Base-by-base conservation (phyloP, 2,329 filamentous ascomycete genomes). In the Nakataea oryzae region DNA sequence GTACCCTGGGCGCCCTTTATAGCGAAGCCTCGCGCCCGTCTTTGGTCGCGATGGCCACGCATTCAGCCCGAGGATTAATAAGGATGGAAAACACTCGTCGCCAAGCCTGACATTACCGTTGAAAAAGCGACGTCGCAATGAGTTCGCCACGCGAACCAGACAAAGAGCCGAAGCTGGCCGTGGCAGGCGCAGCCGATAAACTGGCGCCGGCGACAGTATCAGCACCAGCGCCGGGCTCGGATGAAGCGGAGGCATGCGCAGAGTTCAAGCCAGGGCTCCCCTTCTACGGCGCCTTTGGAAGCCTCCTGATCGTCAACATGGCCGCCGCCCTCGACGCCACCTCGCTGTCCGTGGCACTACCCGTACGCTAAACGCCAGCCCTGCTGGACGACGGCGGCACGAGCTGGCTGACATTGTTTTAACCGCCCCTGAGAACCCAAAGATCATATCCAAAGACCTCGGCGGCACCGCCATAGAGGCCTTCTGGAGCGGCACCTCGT, bases 401-500 rank as follows among this genome's bases (percentile, higher is more conserved):
- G n/a, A n/a, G n/a, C n/a, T n/a, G n/a, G 21, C 41, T 47, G 41
- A 47, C 41, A 47, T 47, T 21, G 11, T 47, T 21, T 9, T 21
- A 11, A 9, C 21, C 41, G 21, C 41, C 41, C 41, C 41, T 47
- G 41, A 47, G 11, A 9, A n/a, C n/a, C n/a, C n/a, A n/a, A 47
- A 56, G 54, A 28, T 56, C 54, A 27, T 56, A 26, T 56, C 54
- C 24, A 26, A 21, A 5, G 54, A 56, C 14, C 57, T 59, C 57
- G 57, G 29, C 57, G 57, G 57, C 32, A 41, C 57, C 21, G 57
- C 57, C 57, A 59, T 59, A 29, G 29, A 59, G 57, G 57, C 57
- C 32, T 59, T 59, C 21, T 93, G 89, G 90, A 88, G 93, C 64
- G 89, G 89, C 1, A 86, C 82, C 30, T 84, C 89, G 0, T 93